These are phyloP conservation scores for Lachnellula arida DNA, from an alignment of 2,329 filamentous ascomycete genomes.

Conservation along the genomic window DNA sequence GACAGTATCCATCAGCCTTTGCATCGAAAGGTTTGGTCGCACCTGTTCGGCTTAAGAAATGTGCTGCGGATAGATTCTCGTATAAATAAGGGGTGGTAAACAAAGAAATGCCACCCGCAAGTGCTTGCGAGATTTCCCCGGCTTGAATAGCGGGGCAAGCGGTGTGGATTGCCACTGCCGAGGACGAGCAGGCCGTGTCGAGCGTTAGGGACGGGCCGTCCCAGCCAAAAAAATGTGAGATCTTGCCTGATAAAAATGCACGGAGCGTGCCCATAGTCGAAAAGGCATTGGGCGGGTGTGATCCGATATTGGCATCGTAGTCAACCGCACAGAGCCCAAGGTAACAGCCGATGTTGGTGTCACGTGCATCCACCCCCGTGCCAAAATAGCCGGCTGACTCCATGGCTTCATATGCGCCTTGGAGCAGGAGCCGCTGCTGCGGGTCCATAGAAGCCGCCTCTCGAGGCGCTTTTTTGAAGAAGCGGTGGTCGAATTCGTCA, in stretches of 20 bases:
- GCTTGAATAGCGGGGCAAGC: conserved; percentile 28
- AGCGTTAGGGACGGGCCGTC: conserved; percentile 33
- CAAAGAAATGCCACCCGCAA: conserved; percentile 24
- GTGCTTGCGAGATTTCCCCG: conserved; percentile 6
- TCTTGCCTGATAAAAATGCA: conserved; percentile 32
- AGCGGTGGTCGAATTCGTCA: conserved; percentile 9
- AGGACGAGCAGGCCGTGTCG: conserved; percentile 38
- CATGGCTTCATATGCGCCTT: conserved; percentile 5
- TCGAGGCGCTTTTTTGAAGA: conserved; percentile 11
- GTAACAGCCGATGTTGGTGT: conserved; percentile 27
- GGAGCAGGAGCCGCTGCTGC: neutral
- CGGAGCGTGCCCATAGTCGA: conserved; percentile 22
- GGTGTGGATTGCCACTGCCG: conserved; percentile 33
- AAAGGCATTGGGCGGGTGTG: conserved; percentile 30
- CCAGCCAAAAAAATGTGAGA: conserved; percentile 36
- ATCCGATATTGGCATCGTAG: conserved; percentile 29
- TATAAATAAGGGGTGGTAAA: conserved; percentile 12
- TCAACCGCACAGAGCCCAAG: conserved; percentile 26
- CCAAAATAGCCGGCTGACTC: neutral
- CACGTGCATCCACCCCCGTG: neutral
- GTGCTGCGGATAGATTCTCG: conserved; percentile 9
- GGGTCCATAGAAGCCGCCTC: conserved; percentile 12
- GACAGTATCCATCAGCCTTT: conserved; percentile 8
- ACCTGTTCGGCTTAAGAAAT: conserved; percentile 26
- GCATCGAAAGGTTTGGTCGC: conserved; percentile 36